phyloP scores from a whole-genome alignment of 306 rosid genomes.

The Prunus davidiana region DNA sequence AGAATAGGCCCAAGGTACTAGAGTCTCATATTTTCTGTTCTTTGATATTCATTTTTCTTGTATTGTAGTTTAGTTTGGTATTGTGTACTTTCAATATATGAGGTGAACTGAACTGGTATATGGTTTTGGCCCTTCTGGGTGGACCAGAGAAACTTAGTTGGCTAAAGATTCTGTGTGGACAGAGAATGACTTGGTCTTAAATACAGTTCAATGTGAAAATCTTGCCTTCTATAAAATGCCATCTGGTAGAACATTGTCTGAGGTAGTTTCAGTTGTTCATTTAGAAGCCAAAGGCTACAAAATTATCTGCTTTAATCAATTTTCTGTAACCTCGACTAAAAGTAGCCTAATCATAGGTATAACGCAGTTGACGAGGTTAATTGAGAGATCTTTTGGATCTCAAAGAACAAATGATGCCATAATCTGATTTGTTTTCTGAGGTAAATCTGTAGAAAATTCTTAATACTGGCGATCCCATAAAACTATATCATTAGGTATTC shows the following conservation, averaged over 20 bases:
- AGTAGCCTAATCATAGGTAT: background rate
- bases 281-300: background rate
- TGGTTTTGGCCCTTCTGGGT: background rate
- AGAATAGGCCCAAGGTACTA: slow-evolving; percentile 38
- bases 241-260: background rate
- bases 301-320: background rate
- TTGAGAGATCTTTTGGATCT: background rate
- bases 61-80: slow-evolving; percentile 12
- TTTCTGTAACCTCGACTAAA: background rate
- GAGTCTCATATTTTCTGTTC: slow-evolving; percentile 11
- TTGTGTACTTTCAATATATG: slow-evolving; percentile 9
- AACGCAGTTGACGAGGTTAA: background rate
- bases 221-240: slow-evolving; percentile 1
- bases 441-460: background rate
- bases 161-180: background rate
- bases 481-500: background rate
- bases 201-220: background rate
- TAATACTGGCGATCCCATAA: background rate
- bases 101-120: background rate
- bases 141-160: background rate
- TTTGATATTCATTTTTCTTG: background rate
- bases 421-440: background rate
- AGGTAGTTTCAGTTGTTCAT: background rate
- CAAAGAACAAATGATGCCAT: background rate
- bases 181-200: background rate